phyloP scores from a whole-genome alignment of 2,329 filamentous ascomycete genomes.

The Cladosporium sp. region DNA sequence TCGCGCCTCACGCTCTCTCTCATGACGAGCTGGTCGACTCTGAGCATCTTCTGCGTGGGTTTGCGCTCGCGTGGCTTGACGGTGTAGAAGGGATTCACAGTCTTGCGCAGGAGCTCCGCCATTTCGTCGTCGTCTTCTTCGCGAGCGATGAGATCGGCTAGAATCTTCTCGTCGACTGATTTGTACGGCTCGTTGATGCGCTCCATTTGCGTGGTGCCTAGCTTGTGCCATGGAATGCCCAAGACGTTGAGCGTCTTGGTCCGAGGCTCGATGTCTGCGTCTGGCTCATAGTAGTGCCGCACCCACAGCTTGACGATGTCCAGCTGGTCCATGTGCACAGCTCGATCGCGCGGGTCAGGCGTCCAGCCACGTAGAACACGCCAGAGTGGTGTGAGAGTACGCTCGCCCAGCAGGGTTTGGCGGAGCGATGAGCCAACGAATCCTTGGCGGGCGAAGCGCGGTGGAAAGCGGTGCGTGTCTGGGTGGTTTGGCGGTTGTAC shows the following conservation, averaged over 20 bases:
- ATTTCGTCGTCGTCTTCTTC: constrained; percentile 38
- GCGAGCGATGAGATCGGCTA: neutral
- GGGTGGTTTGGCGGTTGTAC: constrained; percentile 22
- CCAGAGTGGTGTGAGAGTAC: constrained; percentile 48
- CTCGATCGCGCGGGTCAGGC: constrained; percentile 23
- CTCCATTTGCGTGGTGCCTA: constrained; percentile 58
- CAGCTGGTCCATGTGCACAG: constrained; percentile 35
- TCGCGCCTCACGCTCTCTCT: constrained; percentile 56
- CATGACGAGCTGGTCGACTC: constrained; percentile 61
- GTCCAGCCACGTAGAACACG: constrained; percentile 59
- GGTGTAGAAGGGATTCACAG: neutral
- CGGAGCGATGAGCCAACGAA: constrained; percentile 50
- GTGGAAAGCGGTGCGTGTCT: constrained; percentile 15
- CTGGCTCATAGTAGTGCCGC: constrained; percentile 55
- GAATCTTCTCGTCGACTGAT: constrained; percentile 18
- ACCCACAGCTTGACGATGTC: constrained; percentile 61
- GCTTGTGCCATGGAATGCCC: constrained; percentile 53
- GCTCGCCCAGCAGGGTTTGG: constrained; percentile 50
- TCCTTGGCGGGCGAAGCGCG: constrained; percentile 42
- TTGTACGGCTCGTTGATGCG: constrained; percentile 36
- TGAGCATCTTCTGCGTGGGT: constrained; percentile 42
- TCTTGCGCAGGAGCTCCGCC: constrained; percentile 30
- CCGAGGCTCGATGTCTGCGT: constrained; percentile 23
- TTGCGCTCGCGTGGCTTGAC: neutral
- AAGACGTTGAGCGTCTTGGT: constrained; percentile 39